phyloP scores from a whole-genome alignment of 2,329 filamentous ascomycete species.

The Huntiella abstrusa region DNA sequence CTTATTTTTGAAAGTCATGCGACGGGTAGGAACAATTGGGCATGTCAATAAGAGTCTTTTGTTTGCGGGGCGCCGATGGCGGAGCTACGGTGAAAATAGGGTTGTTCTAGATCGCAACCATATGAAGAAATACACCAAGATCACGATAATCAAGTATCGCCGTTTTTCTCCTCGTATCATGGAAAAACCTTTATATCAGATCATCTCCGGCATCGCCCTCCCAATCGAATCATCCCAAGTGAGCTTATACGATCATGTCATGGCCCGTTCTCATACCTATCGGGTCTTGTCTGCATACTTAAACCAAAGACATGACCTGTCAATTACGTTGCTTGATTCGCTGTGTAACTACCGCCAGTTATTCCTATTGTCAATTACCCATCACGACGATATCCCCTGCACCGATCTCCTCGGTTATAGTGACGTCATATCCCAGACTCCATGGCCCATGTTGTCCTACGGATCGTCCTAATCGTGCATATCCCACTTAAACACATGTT shows the following conservation, averaged over 20 bases:
- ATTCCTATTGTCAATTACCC: too few relatives aligned
- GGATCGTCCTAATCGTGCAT: too few relatives aligned
- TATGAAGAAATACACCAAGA: neutral
- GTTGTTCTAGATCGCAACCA: neutral
- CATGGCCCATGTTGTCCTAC: too few relatives aligned
- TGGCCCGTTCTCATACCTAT: neutral
- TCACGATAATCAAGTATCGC: neutral
- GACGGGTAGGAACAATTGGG: too few relatives aligned
- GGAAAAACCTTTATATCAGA: neutral
- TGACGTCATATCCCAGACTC: too few relatives aligned
- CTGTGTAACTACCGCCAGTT: neutral
- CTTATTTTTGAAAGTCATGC: neutral
- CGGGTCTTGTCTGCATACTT: neutral
- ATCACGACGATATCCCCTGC: too few relatives aligned
- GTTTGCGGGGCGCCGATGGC: constrained; percentile 2
- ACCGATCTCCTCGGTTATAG: too few relatives aligned
- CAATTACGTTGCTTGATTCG: neutral
- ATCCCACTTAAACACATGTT: too few relatives aligned
- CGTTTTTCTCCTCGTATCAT: neutral
- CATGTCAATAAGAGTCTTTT: neutral
- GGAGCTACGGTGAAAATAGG: neutral
- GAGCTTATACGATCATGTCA: neutral
- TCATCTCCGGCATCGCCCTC: neutral
- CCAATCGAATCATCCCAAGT: neutral
- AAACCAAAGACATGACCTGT: neutral